Evolutionary conservation across 345 rosid species (phyloP).

Genomic region (Eucalyptus shirleyi): DNA sequence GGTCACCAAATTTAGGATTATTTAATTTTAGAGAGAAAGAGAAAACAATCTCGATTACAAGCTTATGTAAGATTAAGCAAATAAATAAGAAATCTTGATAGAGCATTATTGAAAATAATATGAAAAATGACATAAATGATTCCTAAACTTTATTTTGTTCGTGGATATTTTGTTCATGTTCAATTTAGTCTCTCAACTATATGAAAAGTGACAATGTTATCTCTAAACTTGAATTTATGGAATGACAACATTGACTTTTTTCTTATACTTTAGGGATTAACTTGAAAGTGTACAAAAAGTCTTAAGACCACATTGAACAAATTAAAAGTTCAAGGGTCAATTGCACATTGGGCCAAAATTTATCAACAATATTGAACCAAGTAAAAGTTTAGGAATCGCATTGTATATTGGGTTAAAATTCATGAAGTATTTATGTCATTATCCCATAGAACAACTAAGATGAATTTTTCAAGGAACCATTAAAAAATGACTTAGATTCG

Average conservation of each 20-base stretch:
- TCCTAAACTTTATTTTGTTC: not conserved
- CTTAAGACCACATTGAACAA: not conserved
- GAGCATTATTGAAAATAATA: not conserved
- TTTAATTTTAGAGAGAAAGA: not conserved
- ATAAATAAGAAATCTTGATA: not conserved
- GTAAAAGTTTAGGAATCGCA: rapidly evolving
- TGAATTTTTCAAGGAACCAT: not conserved
- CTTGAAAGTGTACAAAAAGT: not conserved
- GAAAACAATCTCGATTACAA: not conserved
- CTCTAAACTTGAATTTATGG: not conserved
- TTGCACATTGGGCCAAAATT: too few species aligned
- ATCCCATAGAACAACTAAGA: not conserved
- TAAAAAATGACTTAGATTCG: not conserved
- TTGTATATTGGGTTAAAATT: not conserved
- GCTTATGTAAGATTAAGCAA: not conserved
- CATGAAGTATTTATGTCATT: not conserved
- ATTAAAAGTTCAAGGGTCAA: rapidly evolving
- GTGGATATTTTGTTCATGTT: not conserved
- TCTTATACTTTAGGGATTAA: not conserved
- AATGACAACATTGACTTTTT: not conserved
- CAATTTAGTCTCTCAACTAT: not conserved
- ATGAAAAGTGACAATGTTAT: not conserved
- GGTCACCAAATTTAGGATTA: not conserved
- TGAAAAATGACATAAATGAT: not conserved
- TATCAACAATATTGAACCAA: too few species aligned